Conservation (phyloP, 495 filamentous ascomycete species). For the Aspergillus taichungensis region DNA sequence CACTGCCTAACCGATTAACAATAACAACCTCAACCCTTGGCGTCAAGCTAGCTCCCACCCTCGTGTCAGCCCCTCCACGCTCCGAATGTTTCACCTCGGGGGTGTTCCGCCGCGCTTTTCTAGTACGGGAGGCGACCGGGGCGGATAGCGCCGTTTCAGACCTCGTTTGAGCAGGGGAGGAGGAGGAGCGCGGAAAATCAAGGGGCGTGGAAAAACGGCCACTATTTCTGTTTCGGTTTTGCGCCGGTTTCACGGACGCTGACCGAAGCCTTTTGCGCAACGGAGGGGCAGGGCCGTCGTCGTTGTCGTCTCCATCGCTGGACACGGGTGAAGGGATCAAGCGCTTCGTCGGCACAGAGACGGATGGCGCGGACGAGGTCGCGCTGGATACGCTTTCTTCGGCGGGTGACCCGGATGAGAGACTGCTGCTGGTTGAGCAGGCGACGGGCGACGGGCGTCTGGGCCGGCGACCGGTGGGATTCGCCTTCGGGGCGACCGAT, state of each 20-base stretch:
- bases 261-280: slow-evolving; percentile 23
- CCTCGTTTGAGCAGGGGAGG: no score
- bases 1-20: slow-evolving; percentile 17
- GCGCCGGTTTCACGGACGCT: no score
- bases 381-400: slow-evolving; percentile 17
- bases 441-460: slow-evolving; percentile 1
- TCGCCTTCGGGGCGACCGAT: no score
- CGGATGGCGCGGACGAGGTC: slow-evolving; percentile 25
- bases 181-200: no score
- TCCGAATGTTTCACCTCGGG: slow-evolving; percentile 5
- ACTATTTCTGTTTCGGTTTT: not conserved
- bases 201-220: no score
- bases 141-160: not conserved
- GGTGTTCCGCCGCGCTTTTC: slow-evolving; percentile 5
- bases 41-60: no score
- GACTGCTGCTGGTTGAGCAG: slow-evolving; percentile 18
- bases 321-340: not conserved
- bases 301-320: slow-evolving; percentile 14
- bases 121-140: slow-evolving; percentile 16
- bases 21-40: slow-evolving; percentile 31
- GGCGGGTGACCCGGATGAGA: slow-evolving; percentile 12
- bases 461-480: not conserved
- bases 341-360: not conserved
- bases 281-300: slow-evolving; percentile 8
- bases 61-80: slow-evolving; percentile 14